Percentiles rank a stretch among this genome's conserved stretches.
phyloP scores from a whole-genome alignment of 805 yeast species.

The Cyberlindnera japonica region DNA sequence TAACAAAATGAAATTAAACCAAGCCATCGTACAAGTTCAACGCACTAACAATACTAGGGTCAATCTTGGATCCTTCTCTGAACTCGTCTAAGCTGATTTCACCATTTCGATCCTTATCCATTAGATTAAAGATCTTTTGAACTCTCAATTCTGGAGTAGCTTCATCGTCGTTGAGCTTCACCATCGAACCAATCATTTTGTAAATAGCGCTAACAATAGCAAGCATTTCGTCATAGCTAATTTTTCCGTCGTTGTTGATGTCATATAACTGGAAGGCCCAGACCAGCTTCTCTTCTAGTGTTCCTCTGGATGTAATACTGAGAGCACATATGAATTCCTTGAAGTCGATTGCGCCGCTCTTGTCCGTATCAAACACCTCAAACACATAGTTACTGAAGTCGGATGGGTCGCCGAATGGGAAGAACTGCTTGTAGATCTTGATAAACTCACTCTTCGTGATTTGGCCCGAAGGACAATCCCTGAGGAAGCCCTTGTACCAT shows the following conservation, averaged over 20 bases:
- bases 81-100: constrained; percentile 82
- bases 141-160: constrained; percentile 88
- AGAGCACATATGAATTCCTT: constrained; percentile 88
- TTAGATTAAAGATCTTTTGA: constrained; percentile 67
- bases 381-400: constrained; percentile 87
- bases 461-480: constrained; percentile 93
- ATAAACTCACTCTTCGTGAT: constrained; percentile 82
- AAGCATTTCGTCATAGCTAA: constrained; percentile 75
- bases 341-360: constrained; percentile 80
- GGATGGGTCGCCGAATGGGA: constrained; percentile 97
- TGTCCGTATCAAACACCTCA: constrained; percentile 81
- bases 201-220: constrained; percentile 79
- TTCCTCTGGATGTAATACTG: constrained; percentile 82
- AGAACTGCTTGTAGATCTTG: constrained; percentile 91
- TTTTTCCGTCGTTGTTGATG: constrained; percentile 70
- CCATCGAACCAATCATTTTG: constrained; percentile 95
- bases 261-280: constrained; percentile 94
- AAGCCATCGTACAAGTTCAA: constrained; percentile 77
- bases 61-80: constrained; percentile 72
- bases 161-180: constrained; percentile 81
- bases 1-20: constrained; percentile 39
- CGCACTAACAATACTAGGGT: constrained; percentile 72
- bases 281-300: constrained; percentile 73
- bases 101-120: constrained; percentile 69
- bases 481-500: constrained; percentile 94